Evolutionary conservation across 352 stramenopile species (phyloP).

Genomic region (Globisporangium cylindrosporum): DNA sequence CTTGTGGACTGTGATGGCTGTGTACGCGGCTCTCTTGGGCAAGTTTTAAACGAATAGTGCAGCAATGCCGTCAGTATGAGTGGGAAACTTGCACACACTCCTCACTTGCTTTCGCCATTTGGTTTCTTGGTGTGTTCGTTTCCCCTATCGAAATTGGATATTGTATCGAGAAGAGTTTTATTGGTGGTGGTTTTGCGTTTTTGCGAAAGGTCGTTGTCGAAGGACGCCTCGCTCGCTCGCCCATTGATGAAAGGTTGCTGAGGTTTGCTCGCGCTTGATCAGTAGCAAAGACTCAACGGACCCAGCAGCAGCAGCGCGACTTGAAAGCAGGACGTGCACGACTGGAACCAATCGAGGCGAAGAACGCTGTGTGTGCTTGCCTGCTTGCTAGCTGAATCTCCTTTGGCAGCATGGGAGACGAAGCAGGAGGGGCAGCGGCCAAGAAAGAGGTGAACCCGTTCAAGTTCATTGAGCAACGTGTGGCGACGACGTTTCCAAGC

Average conservation of each 20-base stretch:
- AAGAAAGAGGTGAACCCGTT: conserved; percentile 76
- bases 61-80: neutral
- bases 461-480: conserved; percentile 84
- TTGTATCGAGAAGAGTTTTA: neutral
- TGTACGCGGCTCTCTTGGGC: conserved; percentile 74
- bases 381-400: conserved; percentile 10
- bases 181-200: conserved; percentile 10
- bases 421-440: conserved; percentile 26
- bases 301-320: neutral
- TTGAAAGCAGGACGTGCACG: neutral
- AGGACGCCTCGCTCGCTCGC: neutral
- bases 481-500: conserved; percentile 61
- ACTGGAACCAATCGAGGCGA: neutral
- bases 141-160: neutral
- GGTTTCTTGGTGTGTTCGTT: neutral
- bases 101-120: neutral
- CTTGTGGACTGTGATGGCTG: conserved; percentile 99
- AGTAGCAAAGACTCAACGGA: conserved; percentile 10
- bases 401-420: conserved; percentile 40
- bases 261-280: neutral
- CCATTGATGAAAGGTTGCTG: conserved; percentile 2
- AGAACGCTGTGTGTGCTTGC: neutral
- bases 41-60: conserved; percentile 38
- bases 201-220: neutral
- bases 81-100: neutral